Base-by-base conservation (phyloP, 23 red algal species). In the Gracilaria caudata region DNA sequence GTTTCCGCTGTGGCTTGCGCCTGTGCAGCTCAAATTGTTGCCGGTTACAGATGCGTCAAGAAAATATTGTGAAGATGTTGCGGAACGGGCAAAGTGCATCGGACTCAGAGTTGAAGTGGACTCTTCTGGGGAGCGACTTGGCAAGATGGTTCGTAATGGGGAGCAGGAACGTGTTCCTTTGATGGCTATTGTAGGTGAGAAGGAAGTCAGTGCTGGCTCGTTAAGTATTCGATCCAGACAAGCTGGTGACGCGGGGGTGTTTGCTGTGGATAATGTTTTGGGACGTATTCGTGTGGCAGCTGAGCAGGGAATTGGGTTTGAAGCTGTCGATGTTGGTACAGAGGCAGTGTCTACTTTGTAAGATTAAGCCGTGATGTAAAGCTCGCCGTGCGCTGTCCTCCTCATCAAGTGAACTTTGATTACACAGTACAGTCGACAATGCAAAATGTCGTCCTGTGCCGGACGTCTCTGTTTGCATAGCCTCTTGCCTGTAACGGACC, bases 1-100 rank as follows among this genome's bases (percentile, higher is more conserved):
- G 51, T 96, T 99, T 92, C 97, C 97, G 40, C 71, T 99, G 26
- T 99, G 97, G 97, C 82, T 99, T 39, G 97, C 97, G 45, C 97
- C 97, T 2, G 93, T 96, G 47, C 97, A 99, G 46, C 61, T 99
- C 44, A 85, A 78, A 35, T 64, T 95, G 86, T 70, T 99, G 26
- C 93, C 93, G 24, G 90, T 99, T 14, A 92, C 89, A 2, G 92
- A 94, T 32, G 90, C 46, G 33, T 82, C 79, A 0, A 34, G 80
- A 64, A 59, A 54, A 10, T 95, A 78, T 70, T 99, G 97, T 41
- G 28, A 94, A 28, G 40, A 93, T 25, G 86, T 96, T 30, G 58
- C 43, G 76, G 25, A 44, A 7, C 64, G 38, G 11, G 90, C 84
- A 3, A 64, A 56, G 41, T 16, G 40, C 6, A 51, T 41, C 20